Conservation (phyloP, 2,329 filamentous ascomycete genomes). For the Nannizziopsis barbatae region DNA sequence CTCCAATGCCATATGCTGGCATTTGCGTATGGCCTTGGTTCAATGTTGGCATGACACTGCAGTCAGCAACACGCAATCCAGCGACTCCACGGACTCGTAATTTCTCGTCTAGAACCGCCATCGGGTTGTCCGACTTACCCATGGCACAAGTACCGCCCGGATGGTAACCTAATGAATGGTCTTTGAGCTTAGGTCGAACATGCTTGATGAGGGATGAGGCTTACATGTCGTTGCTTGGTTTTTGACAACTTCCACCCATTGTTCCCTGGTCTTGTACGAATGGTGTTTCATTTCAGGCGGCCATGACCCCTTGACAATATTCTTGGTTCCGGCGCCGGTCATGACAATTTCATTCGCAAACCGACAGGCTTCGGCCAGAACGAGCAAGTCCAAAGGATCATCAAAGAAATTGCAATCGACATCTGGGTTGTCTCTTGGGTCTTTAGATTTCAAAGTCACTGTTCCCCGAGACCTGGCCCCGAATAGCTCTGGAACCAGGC, state of each 20-base stretch:
- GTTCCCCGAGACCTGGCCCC: constrained; percentile 44
- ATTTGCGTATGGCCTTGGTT: constrained; percentile 42
- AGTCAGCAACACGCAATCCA: constrained; percentile 49
- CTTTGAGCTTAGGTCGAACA: constrained; percentile 29
- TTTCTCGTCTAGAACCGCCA: constrained; percentile 26
- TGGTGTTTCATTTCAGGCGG: constrained; percentile 44
- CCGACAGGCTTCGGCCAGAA: constrained; percentile 48
- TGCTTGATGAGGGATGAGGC: constrained; percentile 17
- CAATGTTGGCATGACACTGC: constrained; percentile 43
- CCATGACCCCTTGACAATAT: constrained; percentile 51
- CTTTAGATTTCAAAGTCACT: constrained; percentile 32
- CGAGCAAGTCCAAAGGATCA: constrained; percentile 48
- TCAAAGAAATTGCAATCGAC: constrained; percentile 39
- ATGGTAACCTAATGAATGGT: constrained; percentile 24
- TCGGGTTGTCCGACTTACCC: constrained; percentile 23
- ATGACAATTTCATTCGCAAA: constrained; percentile 52
- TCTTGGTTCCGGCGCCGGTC: constrained; percentile 47
- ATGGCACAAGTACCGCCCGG: constrained; percentile 29
- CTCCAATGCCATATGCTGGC: constrained; percentile 43
- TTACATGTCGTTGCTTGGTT: constrained; percentile 51
- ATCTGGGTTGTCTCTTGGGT: constrained; percentile 30
- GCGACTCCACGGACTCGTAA: constrained; percentile 42
- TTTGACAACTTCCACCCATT: constrained; percentile 49
- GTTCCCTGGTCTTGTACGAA: constrained; percentile 41
- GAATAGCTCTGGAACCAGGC: constrained; percentile 49